Evolutionary conservation across 371 early-diverging fungal genomes (phyloP).

Genomic region (Sporodiniella umbellata): DNA sequence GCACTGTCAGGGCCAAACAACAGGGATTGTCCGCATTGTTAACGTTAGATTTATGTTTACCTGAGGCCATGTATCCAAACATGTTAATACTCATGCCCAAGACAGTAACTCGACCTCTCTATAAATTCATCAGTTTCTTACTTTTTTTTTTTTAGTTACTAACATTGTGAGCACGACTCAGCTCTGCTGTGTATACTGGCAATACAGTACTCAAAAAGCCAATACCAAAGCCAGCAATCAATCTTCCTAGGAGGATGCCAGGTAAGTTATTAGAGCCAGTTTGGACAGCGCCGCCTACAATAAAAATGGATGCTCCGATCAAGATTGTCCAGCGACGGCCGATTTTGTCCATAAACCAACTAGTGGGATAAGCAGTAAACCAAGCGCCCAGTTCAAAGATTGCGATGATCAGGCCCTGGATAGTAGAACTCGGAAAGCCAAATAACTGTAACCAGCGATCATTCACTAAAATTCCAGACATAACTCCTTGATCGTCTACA

Average conservation of each 20-base stretch:
- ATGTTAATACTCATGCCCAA: slow-evolving; percentile 39
- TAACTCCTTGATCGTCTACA: slow-evolving; percentile 37
- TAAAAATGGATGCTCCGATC: slow-evolving; percentile 43
- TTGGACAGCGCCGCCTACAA: slow-evolving; percentile 44
- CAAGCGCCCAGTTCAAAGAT: slow-evolving; percentile 47
- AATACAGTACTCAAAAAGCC: slow-evolving; percentile 42
- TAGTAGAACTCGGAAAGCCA: slow-evolving; percentile 26
- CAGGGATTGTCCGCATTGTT: too few species aligned
- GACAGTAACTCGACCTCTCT: slow-evolving; percentile 38
- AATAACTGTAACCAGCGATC: slow-evolving; percentile 28
- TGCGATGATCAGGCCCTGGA: slow-evolving; percentile 35
- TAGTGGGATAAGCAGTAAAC: slow-evolving; percentile 30
- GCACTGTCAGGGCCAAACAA: neutral
- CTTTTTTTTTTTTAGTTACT: neutral
- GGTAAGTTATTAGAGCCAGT: slow-evolving; percentile 27
- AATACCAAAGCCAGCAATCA: slow-evolving; percentile 51
- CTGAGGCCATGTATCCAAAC: slow-evolving; percentile 35
- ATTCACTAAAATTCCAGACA: slow-evolving; percentile 38
- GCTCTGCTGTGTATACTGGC: slow-evolving; percentile 50
- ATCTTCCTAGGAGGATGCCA: slow-evolving; percentile 35
- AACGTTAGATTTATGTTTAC: slow-evolving; percentile 11
- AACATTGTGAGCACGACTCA: slow-evolving; percentile 45
- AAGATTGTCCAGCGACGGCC: slow-evolving; percentile 48
- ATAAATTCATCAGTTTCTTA: neutral
- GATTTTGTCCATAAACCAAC: slow-evolving; percentile 37